phyloP scores from a whole-genome alignment of 1,284 basidiomycete genomes.

The Apiotrichum laibachii region DNA sequence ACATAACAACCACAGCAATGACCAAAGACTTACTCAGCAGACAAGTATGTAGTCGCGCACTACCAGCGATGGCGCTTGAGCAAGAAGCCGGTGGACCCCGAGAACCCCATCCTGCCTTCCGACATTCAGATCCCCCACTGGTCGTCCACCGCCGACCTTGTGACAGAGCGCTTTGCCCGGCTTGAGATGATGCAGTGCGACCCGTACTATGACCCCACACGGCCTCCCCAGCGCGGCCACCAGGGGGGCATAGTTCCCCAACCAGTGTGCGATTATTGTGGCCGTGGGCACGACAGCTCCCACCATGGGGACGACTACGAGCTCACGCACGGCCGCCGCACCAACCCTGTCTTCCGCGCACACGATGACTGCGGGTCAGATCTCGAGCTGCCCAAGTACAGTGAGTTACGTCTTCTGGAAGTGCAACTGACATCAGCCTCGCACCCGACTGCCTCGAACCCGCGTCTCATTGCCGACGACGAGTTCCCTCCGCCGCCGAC shows the following conservation, averaged over 20 bases:
- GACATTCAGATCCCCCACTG: not conserved
- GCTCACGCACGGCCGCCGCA: not conserved
- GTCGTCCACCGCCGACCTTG: slow-evolving; percentile 2
- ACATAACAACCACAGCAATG: too few species aligned
- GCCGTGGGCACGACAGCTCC: not conserved
- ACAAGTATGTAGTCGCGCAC: not conserved
- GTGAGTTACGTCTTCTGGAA: not conserved
- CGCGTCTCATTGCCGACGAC: slow-evolving; percentile 1
- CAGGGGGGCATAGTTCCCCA: not conserved
- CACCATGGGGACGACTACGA: not conserved
- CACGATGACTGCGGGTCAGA: not conserved
- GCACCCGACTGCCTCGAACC: not conserved
- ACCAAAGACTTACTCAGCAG: not conserved
- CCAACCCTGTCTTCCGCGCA: not conserved
- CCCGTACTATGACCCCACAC: not conserved
- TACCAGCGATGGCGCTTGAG: not conserved
- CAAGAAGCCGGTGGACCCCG: not conserved
- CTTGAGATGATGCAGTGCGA: not conserved
- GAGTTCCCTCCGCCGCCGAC: slow-evolving; percentile 5
- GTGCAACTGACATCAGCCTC: not conserved
- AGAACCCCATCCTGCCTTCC: not conserved
- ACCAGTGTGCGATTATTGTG: not conserved
- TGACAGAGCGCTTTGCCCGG: not conserved
- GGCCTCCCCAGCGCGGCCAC: not conserved
- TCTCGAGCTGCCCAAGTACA: slow-evolving; percentile 4